phyloP scores from a whole-genome alignment of 2,329 filamentous ascomycete species.

The Pseudocercospora fijiensis region DNA sequence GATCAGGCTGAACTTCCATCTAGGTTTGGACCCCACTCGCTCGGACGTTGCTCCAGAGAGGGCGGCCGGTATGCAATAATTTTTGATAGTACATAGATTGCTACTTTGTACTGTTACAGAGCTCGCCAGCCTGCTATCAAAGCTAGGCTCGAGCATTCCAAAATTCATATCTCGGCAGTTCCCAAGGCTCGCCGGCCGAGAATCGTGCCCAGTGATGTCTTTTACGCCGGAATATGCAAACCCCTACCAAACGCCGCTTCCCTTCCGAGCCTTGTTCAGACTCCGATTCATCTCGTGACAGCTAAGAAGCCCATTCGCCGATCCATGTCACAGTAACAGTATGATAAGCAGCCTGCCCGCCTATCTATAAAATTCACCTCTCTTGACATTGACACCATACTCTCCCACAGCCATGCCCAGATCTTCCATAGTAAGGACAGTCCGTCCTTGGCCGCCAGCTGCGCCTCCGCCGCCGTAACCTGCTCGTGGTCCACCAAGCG shows the following conservation, averaged over 20 bases:
- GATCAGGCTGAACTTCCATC: not conserved
- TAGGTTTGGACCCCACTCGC: not conserved
- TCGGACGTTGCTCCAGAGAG: not conserved
- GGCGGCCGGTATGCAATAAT: not conserved
- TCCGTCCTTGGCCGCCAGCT: slow-evolving; percentile 82
- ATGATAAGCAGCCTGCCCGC: not conserved
- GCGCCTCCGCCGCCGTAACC: slow-evolving; percentile 77
- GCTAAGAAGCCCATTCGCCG: not conserved
- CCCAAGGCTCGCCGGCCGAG: slow-evolving; percentile 29
- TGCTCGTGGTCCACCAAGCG: slow-evolving; percentile 50
- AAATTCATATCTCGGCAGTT: slow-evolving; percentile 3
- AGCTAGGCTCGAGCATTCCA: not conserved
- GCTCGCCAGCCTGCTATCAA: not conserved
- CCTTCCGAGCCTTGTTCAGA: not conserved
- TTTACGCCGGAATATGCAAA: slow-evolving; percentile 13
- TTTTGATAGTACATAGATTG: not conserved
- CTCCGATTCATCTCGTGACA: not conserved
- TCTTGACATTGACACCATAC: slow-evolving; percentile 96
- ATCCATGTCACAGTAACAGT: not conserved
- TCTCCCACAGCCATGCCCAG: slow-evolving; percentile 96
- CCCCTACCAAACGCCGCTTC: slow-evolving; percentile 1
- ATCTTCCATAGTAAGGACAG: slow-evolving; percentile 97
- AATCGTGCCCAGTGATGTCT: slow-evolving; percentile 3
- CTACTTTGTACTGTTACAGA: not conserved
- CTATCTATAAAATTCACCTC: slow-evolving; percentile 93